A percentile compares a stretch with the other conserved stretches of the same genome.
Evolutionary conservation across 176 grass and related monocot species (phyloP).

Genomic region (Carex kokanica): DNA sequence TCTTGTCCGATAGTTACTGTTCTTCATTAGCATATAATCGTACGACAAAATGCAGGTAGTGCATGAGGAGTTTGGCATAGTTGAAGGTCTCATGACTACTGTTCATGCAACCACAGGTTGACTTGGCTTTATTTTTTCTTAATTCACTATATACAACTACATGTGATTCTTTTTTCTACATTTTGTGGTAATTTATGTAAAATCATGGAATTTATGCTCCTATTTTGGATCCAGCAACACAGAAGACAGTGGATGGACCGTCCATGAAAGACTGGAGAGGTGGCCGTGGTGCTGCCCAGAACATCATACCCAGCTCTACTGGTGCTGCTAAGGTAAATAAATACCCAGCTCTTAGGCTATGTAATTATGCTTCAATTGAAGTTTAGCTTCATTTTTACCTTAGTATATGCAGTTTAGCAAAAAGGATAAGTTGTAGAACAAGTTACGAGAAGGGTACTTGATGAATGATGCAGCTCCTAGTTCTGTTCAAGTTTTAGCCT

Average conservation of each 20-base stretch:
- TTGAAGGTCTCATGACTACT: constrained; percentile 98
- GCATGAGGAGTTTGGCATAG: constrained; percentile 95
- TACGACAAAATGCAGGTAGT: constrained; percentile 58
- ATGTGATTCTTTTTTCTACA: constrained; percentile 1
- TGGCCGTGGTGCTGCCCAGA: constrained; percentile 90
- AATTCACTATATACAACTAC: background rate
- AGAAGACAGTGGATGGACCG: constrained; percentile 95
- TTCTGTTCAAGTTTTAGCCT: background rate
- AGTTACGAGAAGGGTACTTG: background rate
- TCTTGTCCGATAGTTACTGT: background rate
- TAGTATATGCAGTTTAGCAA: background rate
- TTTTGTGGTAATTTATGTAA: background rate
- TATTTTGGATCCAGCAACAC: constrained; percentile 54
- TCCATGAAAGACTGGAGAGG: constrained; percentile 99
- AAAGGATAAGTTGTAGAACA: background rate
- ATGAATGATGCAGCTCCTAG: background rate
- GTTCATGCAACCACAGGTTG: constrained; percentile 98
- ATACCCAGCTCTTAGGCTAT: background rate
- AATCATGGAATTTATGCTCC: background rate
- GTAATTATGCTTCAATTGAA: background rate
- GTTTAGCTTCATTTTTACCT: constrained; percentile 3
- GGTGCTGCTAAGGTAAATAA: constrained; percentile 90
- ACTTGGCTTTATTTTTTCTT: constrained; percentile 26
- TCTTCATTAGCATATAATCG: background rate
- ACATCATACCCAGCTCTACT: constrained; percentile 99